phyloP scores from a whole-genome alignment of 1,284 basidiomycete genomes.

The Cryptococcus neoformans region DNA sequence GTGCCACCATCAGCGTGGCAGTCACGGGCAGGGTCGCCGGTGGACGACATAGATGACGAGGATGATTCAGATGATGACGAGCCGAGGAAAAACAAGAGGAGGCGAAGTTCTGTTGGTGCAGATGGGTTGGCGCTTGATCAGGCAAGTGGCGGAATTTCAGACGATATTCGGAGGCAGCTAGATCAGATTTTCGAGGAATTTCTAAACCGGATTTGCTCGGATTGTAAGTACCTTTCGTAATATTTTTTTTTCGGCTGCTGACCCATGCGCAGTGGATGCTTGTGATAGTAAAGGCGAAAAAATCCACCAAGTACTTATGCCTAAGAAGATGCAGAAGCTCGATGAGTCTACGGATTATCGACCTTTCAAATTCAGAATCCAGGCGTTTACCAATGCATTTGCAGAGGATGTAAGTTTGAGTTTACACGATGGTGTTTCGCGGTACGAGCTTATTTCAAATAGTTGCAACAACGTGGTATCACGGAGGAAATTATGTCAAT shows the following conservation, averaged over 20 bases:
- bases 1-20: slow-evolving; percentile 45
- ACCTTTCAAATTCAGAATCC: slow-evolving; percentile 99
- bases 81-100: slow-evolving; percentile 32
- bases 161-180: slow-evolving; percentile 74
- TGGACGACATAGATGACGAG: slow-evolving; percentile 33
- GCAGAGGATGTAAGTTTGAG: slow-evolving; percentile 70
- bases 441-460: not conserved
- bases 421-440: not conserved
- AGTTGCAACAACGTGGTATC: slow-evolving; percentile 49
- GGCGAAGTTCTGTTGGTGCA: slow-evolving; percentile 37
- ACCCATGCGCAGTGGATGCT: slow-evolving; percentile 67
- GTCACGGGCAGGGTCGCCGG: slow-evolving; percentile 28
- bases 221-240: slow-evolving; percentile 58
- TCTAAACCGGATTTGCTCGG: slow-evolving; percentile 83
- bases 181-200: slow-evolving; percentile 91
- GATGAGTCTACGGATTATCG: slow-evolving; percentile 96
- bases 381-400: slow-evolving; percentile 97
- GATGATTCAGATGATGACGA: slow-evolving; percentile 41
- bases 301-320: slow-evolving; percentile 98
- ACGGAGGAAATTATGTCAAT: slow-evolving; percentile 55
- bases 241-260: not conserved
- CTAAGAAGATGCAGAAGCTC: slow-evolving; percentile 94
- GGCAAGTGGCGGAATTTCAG: slow-evolving; percentile 33
- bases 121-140: slow-evolving; percentile 6
- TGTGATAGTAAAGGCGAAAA: slow-evolving; percentile 93